Evolutionary conservation across 495 filamentous ascomycete species (phyloP).

Genomic region (Echria macrotheca): DNA sequence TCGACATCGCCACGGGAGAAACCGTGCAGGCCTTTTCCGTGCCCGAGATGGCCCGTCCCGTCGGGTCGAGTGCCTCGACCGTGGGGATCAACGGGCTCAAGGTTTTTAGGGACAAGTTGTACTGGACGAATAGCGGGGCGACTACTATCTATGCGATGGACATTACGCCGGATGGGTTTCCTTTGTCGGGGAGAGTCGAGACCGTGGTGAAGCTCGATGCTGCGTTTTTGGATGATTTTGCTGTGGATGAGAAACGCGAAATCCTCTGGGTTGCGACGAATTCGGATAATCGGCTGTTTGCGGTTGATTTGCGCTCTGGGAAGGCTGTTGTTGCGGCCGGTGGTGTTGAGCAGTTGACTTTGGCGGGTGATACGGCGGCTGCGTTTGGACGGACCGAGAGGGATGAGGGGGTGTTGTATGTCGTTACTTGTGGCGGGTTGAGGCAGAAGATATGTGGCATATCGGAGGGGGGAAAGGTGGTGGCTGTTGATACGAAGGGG

Average conservation of each 20-base stretch:
- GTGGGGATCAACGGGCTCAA: conserved; percentile 5
- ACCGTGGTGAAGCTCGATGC: background rate
- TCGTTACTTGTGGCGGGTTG: conserved; percentile 1
- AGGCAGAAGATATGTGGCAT: background rate
- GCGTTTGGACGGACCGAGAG: background rate
- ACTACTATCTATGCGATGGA: background rate
- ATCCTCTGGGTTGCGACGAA: background rate
- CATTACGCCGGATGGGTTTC: background rate
- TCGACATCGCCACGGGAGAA: background rate
- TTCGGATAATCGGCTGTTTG: background rate
- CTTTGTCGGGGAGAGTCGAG: background rate
- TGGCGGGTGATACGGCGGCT: conserved; percentile 1
- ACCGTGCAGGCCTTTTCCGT: background rate
- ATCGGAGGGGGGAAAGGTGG: conserved; percentile 4
- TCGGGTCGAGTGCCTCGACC: background rate
- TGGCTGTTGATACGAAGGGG: conserved; percentile 4
- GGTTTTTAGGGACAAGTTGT: background rate
- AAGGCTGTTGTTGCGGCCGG: background rate
- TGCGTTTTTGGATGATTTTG: conserved; percentile 5
- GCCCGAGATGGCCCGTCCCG: background rate
- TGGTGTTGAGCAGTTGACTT: background rate
- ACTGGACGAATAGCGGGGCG: background rate
- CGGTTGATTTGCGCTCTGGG: background rate
- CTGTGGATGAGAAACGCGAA: background rate
- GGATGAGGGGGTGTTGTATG: background rate